These are phyloP conservation scores for Neoarthrinium moseri DNA, from an alignment of 2,329 filamentous ascomycete genomes.

Conservation along the genomic window DNA sequence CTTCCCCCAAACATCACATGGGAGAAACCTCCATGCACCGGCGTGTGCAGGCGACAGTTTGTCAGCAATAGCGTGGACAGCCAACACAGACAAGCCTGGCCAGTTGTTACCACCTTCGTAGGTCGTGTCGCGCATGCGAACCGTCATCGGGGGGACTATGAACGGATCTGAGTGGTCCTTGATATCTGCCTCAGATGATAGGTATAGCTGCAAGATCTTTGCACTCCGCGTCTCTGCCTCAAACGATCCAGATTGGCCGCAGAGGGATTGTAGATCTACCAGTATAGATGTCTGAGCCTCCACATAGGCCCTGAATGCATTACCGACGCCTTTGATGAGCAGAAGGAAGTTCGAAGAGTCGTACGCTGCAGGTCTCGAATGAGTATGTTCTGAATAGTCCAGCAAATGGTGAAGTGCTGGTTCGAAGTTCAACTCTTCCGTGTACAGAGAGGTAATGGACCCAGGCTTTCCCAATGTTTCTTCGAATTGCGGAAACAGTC, in stretches of 20 bases:
- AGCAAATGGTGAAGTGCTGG: constrained; percentile 9
- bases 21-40: constrained; percentile 31
- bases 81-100: constrained; percentile 27
- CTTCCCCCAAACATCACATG: constrained; percentile 29
- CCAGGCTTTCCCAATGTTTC: constrained; percentile 19
- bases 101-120: constrained; percentile 16
- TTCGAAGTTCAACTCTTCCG: constrained; percentile 10
- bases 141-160: constrained; percentile 23
- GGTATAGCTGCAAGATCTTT: constrained; percentile 18
- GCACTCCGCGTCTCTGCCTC: constrained; percentile 8
- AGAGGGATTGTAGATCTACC: constrained; percentile 11
- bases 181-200: constrained; percentile 14
- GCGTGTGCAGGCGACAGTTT: constrained; percentile 21
- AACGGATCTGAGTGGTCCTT: constrained; percentile 16
- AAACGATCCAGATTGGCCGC: constrained; percentile 7
- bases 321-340: constrained; percentile 15
- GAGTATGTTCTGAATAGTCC: constrained; percentile 13
- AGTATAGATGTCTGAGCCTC: constrained; percentile 13
- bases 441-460: constrained; percentile 18
- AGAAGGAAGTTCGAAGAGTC: constrained; percentile 9
- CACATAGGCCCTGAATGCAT: constrained; percentile 14
- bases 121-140: constrained; percentile 23
- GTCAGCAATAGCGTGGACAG: constrained; percentile 27
- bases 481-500: constrained; percentile 29
- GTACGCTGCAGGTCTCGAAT: constrained; percentile 14